phyloP scores from a whole-genome alignment of 2,329 filamentous ascomycete species.

The Phaeosphaeriaceae sp. region DNA sequence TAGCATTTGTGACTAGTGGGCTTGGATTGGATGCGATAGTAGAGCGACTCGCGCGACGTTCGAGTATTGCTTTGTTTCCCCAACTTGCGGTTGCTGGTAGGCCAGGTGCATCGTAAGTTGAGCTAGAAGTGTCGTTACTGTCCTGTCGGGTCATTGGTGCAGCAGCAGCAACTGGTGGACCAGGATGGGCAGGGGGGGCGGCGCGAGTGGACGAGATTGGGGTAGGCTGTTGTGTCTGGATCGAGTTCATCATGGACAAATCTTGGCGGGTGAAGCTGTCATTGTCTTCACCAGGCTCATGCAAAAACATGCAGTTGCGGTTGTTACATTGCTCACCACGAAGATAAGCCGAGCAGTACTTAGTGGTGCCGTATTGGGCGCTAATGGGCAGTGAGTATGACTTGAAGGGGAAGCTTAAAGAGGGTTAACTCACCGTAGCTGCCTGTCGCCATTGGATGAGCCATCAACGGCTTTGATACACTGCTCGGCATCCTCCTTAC shows the following conservation, averaged over 20 bases:
- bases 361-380: constrained; percentile 86
- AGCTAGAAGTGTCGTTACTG: constrained; percentile 75
- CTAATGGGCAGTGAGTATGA: constrained; percentile 46
- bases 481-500: constrained; percentile 83
- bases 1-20: constrained; percentile 66
- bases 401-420: constrained; percentile 1
- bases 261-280: constrained; percentile 96
- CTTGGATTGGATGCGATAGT: constrained; percentile 83
- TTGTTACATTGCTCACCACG: constrained; percentile 95
- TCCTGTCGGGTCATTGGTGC: constrained; percentile 73
- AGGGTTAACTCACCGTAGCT: constrained; percentile 67
- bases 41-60: constrained; percentile 76
- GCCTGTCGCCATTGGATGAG: constrained; percentile 85
- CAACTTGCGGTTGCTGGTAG: constrained; percentile 92
- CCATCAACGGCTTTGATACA: constrained; percentile 95
- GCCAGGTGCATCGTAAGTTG: constrained; percentile 75
- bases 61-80: constrained; percentile 75
- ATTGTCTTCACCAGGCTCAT: constrained; percentile 97
- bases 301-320: constrained; percentile 95
- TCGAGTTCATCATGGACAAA: constrained; percentile 90
- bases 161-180: constrained; percentile 59
- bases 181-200: constrained; percentile 58
- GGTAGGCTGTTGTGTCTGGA: constrained; percentile 76
- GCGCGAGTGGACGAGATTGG: constrained; percentile 60
- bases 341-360: constrained; percentile 97